Percentiles rank a stretch among this genome's conserved stretches.
These are phyloP conservation scores for Penicillium fuscoglaucum DNA, from an alignment of 2,329 filamentous ascomycete species.

Conservation along the genomic window DNA sequence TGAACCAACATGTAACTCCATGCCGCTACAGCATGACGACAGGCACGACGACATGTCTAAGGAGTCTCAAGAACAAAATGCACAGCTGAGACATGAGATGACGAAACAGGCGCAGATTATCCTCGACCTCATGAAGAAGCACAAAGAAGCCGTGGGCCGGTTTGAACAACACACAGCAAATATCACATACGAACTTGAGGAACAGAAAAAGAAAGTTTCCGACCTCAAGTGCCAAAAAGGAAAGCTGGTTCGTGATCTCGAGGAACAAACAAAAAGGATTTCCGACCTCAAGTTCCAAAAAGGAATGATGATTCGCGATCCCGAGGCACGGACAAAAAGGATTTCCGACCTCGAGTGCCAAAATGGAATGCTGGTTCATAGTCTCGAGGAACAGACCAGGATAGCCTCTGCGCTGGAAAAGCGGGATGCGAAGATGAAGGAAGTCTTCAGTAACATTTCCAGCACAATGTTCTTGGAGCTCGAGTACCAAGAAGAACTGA, in stretches of 20 bases:
- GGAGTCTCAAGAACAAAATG: not conserved
- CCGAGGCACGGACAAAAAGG: not conserved
- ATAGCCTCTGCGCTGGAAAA: not conserved
- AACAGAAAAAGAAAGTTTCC: not conserved
- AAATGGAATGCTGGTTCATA: not conserved
- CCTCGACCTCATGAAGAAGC: not conserved
- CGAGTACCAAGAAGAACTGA: constrained; percentile 2
- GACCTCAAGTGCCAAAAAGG: not conserved
- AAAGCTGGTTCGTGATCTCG: not conserved
- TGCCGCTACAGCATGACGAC: too few species aligned
- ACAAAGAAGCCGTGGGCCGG: not conserved
- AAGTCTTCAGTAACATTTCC: not conserved
- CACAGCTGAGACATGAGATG: not conserved
- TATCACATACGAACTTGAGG: not conserved
- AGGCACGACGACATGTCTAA: not conserved
- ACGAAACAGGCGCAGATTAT: not conserved
- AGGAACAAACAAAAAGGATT: not conserved
- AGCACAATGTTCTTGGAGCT: not conserved
- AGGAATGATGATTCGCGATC: too few species aligned
- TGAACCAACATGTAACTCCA: not conserved
- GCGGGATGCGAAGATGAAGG: not conserved
- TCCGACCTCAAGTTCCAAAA: not conserved
- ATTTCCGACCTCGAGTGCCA: not conserved
- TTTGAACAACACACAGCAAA: not conserved
- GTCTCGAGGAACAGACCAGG: not conserved